Evolutionary conservation across 441 rosid genomes (phyloP).

Genomic region (Erysimum cheiri): DNA sequence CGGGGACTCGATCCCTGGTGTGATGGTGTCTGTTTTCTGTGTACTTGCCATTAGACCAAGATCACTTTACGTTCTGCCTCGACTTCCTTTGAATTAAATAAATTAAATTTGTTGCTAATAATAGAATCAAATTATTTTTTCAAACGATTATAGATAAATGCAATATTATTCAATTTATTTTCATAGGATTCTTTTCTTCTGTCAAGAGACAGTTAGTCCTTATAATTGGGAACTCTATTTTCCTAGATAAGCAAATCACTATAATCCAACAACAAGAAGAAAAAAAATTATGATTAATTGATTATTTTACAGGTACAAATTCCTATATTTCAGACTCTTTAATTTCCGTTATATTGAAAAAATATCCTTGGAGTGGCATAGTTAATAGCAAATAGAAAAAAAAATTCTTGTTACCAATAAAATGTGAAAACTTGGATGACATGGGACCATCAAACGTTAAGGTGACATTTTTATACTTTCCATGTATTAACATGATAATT

Average conservation of each 20-base stretch:
- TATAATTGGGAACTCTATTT: conserved; percentile 28
- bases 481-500: background rate
- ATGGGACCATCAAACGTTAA: background rate
- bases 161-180: background rate
- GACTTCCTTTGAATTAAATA: conserved; percentile 6
- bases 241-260: background rate
- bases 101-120: conserved; percentile 11
- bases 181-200: conserved; percentile 12
- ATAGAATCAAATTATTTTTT: background rate
- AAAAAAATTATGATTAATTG: conserved; percentile 3
- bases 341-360: too few species aligned
- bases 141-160: background rate
- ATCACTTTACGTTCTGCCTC: conserved; percentile 28
- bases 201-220: conserved; percentile 23
- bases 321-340: background rate
- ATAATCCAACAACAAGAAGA: background rate
- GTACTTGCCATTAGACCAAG: too few species aligned
- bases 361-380: background rate
- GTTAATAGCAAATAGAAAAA: background rate
- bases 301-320: conserved; percentile 34
- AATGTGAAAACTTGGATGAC: background rate
- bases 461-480: background rate
- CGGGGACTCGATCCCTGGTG: too few species aligned
- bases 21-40: too few species aligned
- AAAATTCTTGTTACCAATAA: background rate